Conservation (phyloP, 768 basidiomycete species). For the Cystofilobasidium macerans region DNA sequence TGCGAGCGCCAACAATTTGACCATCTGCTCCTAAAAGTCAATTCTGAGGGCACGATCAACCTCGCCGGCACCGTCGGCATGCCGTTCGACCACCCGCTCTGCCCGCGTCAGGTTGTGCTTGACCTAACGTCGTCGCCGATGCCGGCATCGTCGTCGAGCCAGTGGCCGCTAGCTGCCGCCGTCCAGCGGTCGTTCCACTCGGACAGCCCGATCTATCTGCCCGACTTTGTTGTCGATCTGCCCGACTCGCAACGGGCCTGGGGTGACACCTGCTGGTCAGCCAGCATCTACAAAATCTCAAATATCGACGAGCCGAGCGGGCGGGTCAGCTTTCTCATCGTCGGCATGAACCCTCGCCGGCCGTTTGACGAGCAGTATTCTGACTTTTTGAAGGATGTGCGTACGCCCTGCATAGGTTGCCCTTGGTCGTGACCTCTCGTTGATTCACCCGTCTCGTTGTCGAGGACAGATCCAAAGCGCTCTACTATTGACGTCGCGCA, state of each 20-base stretch:
- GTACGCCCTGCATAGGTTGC: background rate
- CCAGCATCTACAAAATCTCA: slow-evolving; percentile 15
- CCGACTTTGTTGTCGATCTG: background rate
- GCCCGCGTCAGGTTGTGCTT: slow-evolving; percentile 7
- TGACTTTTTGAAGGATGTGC: slow-evolving; percentile 30
- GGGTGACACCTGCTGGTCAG: slow-evolving; percentile 4
- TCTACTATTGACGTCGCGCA: background rate
- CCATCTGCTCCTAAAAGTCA: background rate
- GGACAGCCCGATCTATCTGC: background rate
- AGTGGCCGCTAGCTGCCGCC: background rate
- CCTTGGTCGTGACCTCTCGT: background rate
- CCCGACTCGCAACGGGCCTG: slow-evolving; percentile 3
- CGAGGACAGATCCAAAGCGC: background rate
- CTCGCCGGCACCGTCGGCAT: slow-evolving; percentile 16
- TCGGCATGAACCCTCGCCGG: slow-evolving; percentile 33
- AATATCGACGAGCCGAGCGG: background rate
- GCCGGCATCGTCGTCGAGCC: background rate
- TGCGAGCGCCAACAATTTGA: too few relatives aligned
- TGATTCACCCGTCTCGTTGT: background rate
- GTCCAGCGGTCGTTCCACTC: slow-evolving; percentile 3
- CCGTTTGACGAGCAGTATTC: slow-evolving; percentile 30
- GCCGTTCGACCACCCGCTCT: slow-evolving; percentile 7
- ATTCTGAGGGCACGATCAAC: background rate
- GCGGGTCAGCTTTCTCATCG: slow-evolving; percentile 25
- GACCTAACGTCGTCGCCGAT: background rate